Evolutionary conservation across 129 eudicot species (phyloP).

Genomic region (Deinandra increscens): DNA sequence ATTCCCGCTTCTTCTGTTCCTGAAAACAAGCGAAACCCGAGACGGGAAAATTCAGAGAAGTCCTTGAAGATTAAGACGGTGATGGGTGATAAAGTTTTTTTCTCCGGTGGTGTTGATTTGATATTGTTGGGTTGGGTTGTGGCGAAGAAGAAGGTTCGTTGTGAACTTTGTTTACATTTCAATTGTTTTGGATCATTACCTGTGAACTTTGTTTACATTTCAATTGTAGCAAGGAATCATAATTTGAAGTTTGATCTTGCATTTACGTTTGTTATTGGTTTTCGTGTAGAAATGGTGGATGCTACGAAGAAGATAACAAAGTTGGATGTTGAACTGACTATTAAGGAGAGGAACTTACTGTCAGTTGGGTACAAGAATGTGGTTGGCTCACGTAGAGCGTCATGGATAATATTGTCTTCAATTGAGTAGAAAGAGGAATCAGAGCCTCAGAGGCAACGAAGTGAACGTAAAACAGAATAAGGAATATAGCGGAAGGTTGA

Average conservation of each 20-base stretch:
- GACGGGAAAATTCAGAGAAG: too few relatives aligned
- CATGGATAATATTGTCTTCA: slow-evolving; percentile 88
- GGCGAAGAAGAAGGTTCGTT: too few relatives aligned
- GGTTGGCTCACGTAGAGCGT: slow-evolving; percentile 81
- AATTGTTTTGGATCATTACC: slow-evolving; percentile 17
- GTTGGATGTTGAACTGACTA: slow-evolving; percentile 72
- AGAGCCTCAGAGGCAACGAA: slow-evolving; percentile 76
- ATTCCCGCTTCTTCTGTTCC: too few relatives aligned
- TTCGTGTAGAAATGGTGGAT: slow-evolving; percentile 80
- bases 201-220: neutral
- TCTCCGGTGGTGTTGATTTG: too few relatives aligned
- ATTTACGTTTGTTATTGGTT: neutral
- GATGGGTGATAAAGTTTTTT: too few relatives aligned
- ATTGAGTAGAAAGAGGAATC: slow-evolving; percentile 90
- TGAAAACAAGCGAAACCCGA: too few relatives aligned
- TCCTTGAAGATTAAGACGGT: too few relatives aligned
- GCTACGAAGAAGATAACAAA: slow-evolving; percentile 81
- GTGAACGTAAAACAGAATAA: slow-evolving; percentile 65
- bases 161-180: too few relatives aligned
- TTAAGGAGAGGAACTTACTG: slow-evolving; percentile 84
- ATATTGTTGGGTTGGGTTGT: too few relatives aligned
- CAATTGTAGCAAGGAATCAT: neutral
- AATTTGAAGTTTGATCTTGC: slow-evolving; percentile 9
- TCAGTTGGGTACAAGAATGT: slow-evolving; percentile 95
- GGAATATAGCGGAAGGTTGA: slow-evolving; percentile 57